Percentiles rank a stretch among this genome's conserved stretches.
Evolutionary conservation across 2,329 filamentous ascomycete species (phyloP).

Genomic region (Aspergillus ibericus): DNA sequence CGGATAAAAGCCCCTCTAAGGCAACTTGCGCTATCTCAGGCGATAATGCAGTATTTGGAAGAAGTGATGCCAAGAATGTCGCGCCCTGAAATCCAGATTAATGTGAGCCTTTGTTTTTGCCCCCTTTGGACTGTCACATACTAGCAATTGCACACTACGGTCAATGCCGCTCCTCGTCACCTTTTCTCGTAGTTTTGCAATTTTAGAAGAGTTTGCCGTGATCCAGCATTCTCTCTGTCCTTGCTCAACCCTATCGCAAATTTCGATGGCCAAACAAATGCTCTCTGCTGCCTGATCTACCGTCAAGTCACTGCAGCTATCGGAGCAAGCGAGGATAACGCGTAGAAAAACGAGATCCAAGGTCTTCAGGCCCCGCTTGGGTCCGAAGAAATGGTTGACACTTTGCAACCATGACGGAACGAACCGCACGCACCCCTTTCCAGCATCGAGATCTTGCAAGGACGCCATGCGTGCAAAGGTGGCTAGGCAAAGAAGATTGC

Average conservation of each 20-base stretch:
- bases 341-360: slow-evolving; percentile 44
- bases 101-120: not conserved
- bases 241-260: slow-evolving; percentile 35
- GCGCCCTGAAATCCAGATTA: slow-evolving; percentile 27
- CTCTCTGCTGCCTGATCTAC: slow-evolving; percentile 33
- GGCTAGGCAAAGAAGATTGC: slow-evolving; percentile 44
- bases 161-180: slow-evolving; percentile 30
- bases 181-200: slow-evolving; percentile 42
- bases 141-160: slow-evolving; percentile 35
- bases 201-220: slow-evolving; percentile 31
- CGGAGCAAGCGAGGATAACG: slow-evolving; percentile 43
- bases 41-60: slow-evolving; percentile 25
- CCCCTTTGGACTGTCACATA: slow-evolving; percentile 17
- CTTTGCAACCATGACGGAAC: slow-evolving; percentile 34
- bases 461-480: slow-evolving; percentile 39
- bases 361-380: slow-evolving; percentile 41
- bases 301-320: slow-evolving; percentile 31
- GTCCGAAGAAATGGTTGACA: slow-evolving; percentile 41
- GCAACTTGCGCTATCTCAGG: slow-evolving; percentile 27
- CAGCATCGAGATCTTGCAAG: slow-evolving; percentile 6
- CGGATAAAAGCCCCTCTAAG: slow-evolving; percentile 27
- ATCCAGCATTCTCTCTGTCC: slow-evolving; percentile 38
- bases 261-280: slow-evolving; percentile 37
- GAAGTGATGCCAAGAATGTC: slow-evolving; percentile 31
- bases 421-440: slow-evolving; percentile 19